A percentile compares a stretch with the other conserved stretches of the same genome.
Conservation (phyloP, 306 rosid species). For the apple (Malus domestica) region DNA sequence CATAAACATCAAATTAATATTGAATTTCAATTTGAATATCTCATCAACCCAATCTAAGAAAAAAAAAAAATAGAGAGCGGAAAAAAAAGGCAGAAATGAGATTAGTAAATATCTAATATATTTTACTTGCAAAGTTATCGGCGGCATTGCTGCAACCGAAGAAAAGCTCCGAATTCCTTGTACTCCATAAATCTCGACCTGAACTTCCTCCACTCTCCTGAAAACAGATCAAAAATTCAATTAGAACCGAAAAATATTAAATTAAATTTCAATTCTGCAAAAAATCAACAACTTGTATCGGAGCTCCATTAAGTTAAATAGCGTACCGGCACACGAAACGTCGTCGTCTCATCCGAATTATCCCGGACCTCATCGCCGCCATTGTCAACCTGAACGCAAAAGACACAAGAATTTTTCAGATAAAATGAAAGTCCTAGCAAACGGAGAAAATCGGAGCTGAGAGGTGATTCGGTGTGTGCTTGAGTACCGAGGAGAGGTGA, state of each 20-base stretch:
- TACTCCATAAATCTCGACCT: conserved; percentile 58
- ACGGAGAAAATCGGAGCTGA: background rate
- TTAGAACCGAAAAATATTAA: background rate
- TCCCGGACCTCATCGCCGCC: conserved; percentile 9
- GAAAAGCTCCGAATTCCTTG: conserved; percentile 36
- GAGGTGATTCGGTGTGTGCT: background rate
- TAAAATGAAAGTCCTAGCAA: background rate
- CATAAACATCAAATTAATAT: background rate
- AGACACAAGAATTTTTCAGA: background rate
- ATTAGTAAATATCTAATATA: background rate
- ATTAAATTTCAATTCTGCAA: background rate
- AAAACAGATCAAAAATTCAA: background rate
- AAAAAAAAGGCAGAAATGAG: background rate
- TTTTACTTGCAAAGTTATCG: conserved; percentile 47
- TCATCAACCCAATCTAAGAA: no score
- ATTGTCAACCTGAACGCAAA: conserved; percentile 16
- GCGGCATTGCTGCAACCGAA: conserved; percentile 57
- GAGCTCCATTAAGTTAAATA: background rate
- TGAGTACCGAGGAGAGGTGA: conserved; percentile 12
- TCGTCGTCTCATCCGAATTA: conserved; percentile 13
- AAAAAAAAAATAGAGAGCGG: background rate
- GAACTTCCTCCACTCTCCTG: conserved; percentile 43
- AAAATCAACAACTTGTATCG: background rate
- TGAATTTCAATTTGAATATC: background rate
- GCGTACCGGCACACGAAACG: conserved; percentile 33